Evolutionary conservation across 306 rosid species (phyloP).

Genomic region (Quercus agrifolia): DNA sequence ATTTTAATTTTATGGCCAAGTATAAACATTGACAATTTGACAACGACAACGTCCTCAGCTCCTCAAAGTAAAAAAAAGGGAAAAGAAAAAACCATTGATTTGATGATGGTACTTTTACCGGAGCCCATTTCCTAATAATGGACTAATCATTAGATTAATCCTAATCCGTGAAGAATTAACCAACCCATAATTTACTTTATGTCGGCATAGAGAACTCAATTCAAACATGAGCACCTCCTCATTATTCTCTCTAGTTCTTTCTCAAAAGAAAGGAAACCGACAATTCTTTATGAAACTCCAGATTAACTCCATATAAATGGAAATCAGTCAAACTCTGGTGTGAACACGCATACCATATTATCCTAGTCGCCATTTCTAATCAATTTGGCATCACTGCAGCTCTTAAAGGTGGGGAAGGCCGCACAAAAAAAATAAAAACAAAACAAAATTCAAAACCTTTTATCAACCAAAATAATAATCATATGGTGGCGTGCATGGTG

Average conservation of each 20-base stretch:
- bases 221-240: slow-evolving; percentile 28
- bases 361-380: neutral
- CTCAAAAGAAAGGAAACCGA: neutral
- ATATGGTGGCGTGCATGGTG: neutral
- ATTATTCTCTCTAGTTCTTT: neutral
- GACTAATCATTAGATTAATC: slow-evolving; percentile 3
- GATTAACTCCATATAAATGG: neutral
- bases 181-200: neutral
- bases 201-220: slow-evolving; percentile 32
- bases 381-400: neutral
- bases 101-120: neutral
- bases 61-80: neutral
- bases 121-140: neutral
- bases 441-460: neutral
- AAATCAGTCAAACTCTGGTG: slow-evolving; percentile 9
- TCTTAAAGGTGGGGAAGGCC: too few species aligned
- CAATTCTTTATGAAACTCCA: neutral
- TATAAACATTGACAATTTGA: too few species aligned
- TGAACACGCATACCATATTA: neutral
- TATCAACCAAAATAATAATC: neutral
- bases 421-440: neutral
- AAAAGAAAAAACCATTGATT: too few species aligned
- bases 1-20: neutral
- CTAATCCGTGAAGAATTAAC: too few species aligned
- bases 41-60: too few species aligned